phyloP scores from a whole-genome alignment of 257 asterid species.

The Echites panduratus region DNA sequence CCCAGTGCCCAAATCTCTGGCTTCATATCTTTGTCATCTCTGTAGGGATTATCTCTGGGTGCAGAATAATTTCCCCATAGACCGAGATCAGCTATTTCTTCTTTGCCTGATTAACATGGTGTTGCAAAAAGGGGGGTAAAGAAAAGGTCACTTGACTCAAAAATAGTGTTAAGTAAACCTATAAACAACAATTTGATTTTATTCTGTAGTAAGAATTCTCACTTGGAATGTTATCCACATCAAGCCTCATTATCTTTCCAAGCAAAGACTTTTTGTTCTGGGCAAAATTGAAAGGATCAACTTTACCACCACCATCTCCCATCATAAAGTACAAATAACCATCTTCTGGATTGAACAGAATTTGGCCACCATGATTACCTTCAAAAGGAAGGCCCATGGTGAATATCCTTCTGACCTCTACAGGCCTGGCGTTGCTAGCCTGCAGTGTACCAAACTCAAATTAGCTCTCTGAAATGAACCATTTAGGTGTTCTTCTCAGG shows the following conservation, averaged over 20 bases:
- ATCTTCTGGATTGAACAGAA: constrained; percentile 77
- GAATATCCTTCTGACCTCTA: constrained; percentile 69
- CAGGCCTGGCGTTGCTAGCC: constrained; percentile 58
- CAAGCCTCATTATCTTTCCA: constrained; percentile 80
- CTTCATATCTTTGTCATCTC: constrained; percentile 50
- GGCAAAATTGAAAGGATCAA: constrained; percentile 70
- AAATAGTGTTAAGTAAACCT: no score
- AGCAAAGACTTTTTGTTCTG: constrained; percentile 87
- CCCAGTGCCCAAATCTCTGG: constrained; percentile 86
- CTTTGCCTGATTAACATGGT: constrained; percentile 40
- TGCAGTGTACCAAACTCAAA: constrained; percentile 17
- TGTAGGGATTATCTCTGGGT: constrained; percentile 70
- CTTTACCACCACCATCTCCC: constrained; percentile 91
- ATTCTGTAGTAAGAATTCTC: constrained; percentile 21
- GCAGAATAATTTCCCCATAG: constrained; percentile 80
- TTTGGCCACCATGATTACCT: constrained; percentile 75
- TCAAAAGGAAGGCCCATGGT: constrained; percentile 78
- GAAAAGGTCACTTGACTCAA: no score
- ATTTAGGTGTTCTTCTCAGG: not conserved
- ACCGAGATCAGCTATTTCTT: constrained; percentile 44
- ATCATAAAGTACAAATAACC: constrained; percentile 75
- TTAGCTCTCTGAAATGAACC: not conserved
- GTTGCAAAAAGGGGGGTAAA: no score
- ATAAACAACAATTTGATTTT: not conserved
- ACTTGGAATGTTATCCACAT: constrained; percentile 71